Evolutionary conservation across 257 asterid species (phyloP), one percentile per base, ranked within the genome.

Genomic region (Fraxinus quadrangulata): DNA sequence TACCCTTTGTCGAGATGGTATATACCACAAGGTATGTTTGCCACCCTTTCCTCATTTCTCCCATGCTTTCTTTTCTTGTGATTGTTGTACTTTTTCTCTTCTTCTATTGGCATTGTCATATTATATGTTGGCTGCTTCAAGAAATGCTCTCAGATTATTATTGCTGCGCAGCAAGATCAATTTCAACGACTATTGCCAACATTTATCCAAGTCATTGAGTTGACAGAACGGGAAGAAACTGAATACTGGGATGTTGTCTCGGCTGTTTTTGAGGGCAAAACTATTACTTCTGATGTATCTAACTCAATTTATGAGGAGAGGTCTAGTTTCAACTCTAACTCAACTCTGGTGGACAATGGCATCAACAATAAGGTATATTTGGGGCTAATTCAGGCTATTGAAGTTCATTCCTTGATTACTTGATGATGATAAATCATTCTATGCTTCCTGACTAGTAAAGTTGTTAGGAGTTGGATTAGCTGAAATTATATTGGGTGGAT

Each of bases 1-100:
- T 89, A 92, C 88, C 71, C 96, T 95, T 67, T 89, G 96, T 83
- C 88, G 90, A 79, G 99, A 95, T 85, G 97, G 97, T 67, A 92
- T 94, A 75, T 91, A 90, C 81, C 99, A 94, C 86, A 94, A 95
- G 96, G 98, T 91, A 88, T 74, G 77, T 75, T 42, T n/a, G 47
- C 40, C 81, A 71, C 61, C 28, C 69, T 17, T 73, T 11, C 12
- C 49, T 75, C 72, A 65, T 39, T 1, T 2, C 36, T 26, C 59
- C 16, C 24, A 0, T 39, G 49, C n/a, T 40, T 51, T 49, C 73
- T 69, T 71, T 65, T 56, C 34, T 36, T 36, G 16, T 73, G 66
- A 17, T 2, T 3, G 34, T 34, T 73, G 3, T 72, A 9, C n/a
- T 63, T 37, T 56, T 19, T 21, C 68, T 68, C 42, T 67, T 73